Conservation (phyloP, 23 red algal genomes). For the Gracilaria vermiculophylla region DNA sequence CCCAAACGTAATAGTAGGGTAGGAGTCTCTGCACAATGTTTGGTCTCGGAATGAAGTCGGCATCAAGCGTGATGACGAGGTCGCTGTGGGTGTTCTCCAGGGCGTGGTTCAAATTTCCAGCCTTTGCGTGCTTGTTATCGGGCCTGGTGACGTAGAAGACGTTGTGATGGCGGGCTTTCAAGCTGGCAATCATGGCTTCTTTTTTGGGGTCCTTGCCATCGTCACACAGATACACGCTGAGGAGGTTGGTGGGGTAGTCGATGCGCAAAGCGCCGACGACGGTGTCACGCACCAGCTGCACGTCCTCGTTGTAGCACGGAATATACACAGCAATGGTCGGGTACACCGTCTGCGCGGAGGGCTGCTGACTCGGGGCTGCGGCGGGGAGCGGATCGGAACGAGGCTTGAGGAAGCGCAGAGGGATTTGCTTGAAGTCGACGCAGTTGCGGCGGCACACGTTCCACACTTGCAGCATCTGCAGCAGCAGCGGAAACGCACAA, state of each 20-base stretch:
- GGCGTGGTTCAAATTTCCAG: slow-evolving; percentile 59
- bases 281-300: slow-evolving; percentile 10
- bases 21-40: slow-evolving; percentile 53
- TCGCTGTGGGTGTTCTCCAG: slow-evolving; percentile 10
- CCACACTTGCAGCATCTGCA: slow-evolving; percentile 14
- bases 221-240: slow-evolving; percentile 49
- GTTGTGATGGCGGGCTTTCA: not conserved
- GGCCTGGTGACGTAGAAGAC: slow-evolving; percentile 31
- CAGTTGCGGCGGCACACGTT: not conserved
- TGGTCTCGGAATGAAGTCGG: slow-evolving; percentile 54
- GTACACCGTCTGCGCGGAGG: not conserved
- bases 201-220: slow-evolving; percentile 40
- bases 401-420: not conserved
- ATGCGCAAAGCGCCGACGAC: slow-evolving; percentile 32
- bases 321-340: slow-evolving; percentile 38
- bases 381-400: not conserved
- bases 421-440: slow-evolving; percentile 48
- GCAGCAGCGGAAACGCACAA: not conserved
- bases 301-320: slow-evolving; percentile 56
- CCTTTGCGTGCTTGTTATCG: slow-evolving; percentile 41
- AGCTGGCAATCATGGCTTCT: not conserved
- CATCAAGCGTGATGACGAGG: slow-evolving; percentile 38
- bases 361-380: too few species aligned
- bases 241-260: slow-evolving; percentile 43
- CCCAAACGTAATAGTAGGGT: slow-evolving; percentile 58